These are phyloP conservation scores for Fusarium mangiferae DNA, from an alignment of 2,329 filamentous ascomycete species.

Conservation along the genomic window DNA sequence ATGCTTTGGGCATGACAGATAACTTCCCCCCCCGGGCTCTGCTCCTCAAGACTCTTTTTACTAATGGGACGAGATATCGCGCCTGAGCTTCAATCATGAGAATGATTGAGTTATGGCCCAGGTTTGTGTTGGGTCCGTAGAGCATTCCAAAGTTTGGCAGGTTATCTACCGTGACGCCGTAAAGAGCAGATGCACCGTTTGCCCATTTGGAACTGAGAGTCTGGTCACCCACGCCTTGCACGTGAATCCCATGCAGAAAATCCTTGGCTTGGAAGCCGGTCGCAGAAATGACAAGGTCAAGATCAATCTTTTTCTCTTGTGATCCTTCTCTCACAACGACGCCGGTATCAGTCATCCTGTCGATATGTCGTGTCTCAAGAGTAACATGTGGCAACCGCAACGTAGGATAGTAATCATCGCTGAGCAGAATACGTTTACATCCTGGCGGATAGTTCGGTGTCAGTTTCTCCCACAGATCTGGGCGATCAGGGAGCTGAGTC, in stretches of 20 bases:
- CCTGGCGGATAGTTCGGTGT: background rate
- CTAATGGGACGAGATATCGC: background rate
- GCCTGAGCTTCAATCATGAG: background rate
- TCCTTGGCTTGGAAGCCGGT: background rate
- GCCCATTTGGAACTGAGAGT: fast-evolving
- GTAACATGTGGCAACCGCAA: background rate
- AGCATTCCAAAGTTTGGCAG: background rate
- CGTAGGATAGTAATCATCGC: background rate
- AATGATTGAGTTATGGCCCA: background rate
- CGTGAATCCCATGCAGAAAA: background rate
- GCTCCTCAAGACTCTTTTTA: background rate
- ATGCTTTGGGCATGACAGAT: fast-evolving
- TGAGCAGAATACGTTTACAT: background rate
- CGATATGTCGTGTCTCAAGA: background rate
- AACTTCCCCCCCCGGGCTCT: background rate
- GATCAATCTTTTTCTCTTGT: background rate
- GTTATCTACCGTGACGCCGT: background rate
- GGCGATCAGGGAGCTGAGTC: fast-evolving
- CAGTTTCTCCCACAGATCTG: background rate
- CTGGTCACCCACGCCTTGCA: fast-evolving
- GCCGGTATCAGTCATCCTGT: background rate
- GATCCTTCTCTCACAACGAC: background rate
- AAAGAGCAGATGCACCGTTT: background rate
- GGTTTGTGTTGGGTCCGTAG: background rate
- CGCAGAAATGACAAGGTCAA: background rate